Evolutionary conservation across 495 filamentous ascomycete genomes (phyloP).

Genomic region (Cenococcum geophilum): DNA sequence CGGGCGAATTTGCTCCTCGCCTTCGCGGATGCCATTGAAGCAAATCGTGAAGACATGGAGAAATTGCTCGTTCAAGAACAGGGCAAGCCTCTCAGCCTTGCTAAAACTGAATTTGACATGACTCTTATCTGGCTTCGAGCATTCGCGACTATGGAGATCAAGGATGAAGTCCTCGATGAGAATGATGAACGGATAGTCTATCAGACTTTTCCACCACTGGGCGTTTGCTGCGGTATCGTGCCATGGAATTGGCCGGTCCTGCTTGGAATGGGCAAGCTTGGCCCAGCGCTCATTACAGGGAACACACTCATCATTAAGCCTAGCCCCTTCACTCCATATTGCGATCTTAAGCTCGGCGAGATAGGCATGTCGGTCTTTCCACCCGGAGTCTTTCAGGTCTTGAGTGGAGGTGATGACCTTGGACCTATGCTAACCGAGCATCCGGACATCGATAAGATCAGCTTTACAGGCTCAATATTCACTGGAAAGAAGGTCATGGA

Average conservation of each 20-base stretch:
- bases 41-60: conserved; percentile 5
- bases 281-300: conserved; percentile 48
- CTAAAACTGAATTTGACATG: conserved; percentile 14
- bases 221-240: conserved; percentile 3
- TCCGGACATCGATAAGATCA: conserved; percentile 32
- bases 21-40: conserved; percentile 16
- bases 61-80: conserved; percentile 11
- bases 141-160: conserved; percentile 12
- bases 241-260: conserved; percentile 12
- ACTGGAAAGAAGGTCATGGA: conserved; percentile 38
- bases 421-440: conserved; percentile 33
- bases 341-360: conserved; percentile 53
- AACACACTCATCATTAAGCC: conserved; percentile 54
- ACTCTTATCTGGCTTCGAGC: conserved; percentile 14
- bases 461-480: conserved; percentile 34
- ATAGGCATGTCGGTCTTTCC: conserved; percentile 50
- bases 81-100: conserved; percentile 14
- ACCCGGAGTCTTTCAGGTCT: conserved; percentile 51
- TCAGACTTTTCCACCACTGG: background rate
- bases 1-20: conserved; percentile 8
- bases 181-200: background rate
- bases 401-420: conserved; percentile 46
- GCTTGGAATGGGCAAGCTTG: conserved; percentile 26
- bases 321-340: conserved; percentile 59
- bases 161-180: conserved; percentile 12